A percentile compares a stretch with the other conserved stretches of the same genome.
Evolutionary conservation across 257 asterid species (phyloP).

Genomic region (Lycium barbarum): DNA sequence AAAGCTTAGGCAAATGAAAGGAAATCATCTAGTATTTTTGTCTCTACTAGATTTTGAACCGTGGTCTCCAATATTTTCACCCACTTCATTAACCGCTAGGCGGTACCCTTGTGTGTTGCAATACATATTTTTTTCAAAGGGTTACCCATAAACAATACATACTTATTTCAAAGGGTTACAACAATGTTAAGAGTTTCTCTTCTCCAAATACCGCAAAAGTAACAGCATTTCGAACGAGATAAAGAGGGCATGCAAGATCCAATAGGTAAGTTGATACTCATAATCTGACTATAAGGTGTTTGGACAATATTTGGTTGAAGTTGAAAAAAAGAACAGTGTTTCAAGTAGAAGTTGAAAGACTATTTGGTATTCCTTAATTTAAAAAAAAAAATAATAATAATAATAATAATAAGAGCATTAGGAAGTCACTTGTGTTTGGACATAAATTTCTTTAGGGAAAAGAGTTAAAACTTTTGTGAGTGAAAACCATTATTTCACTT

Average conservation of each 20-base stretch:
- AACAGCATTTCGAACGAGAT: not conserved
- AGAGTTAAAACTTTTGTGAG: not conserved
- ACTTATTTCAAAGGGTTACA: not conserved
- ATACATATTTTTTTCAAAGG: conserved; percentile 1
- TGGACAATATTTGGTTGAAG: not conserved
- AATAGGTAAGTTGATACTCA: not conserved
- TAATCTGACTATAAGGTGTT: not conserved
- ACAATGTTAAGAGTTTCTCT: not conserved
- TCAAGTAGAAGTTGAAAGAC: not conserved
- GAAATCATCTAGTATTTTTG: not conserved
- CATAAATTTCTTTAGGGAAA: not conserved
- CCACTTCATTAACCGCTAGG: not conserved
- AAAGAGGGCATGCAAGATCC: not conserved
- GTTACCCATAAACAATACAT: conserved; percentile 4
- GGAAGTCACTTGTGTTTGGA: not conserved
- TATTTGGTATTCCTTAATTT: not conserved
- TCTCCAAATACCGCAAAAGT: not conserved
- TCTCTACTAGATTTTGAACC: not conserved
- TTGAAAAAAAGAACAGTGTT: not conserved
- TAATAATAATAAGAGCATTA: not conserved
- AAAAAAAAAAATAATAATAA: not conserved
- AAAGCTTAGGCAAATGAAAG: not conserved
- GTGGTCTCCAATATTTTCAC: not conserved
- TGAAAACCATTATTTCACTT: not conserved
- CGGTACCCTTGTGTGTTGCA: not conserved